phyloP scores from a whole-genome alignment of 164 flowering plant genomes.

The Vitis vinifera region DNA sequence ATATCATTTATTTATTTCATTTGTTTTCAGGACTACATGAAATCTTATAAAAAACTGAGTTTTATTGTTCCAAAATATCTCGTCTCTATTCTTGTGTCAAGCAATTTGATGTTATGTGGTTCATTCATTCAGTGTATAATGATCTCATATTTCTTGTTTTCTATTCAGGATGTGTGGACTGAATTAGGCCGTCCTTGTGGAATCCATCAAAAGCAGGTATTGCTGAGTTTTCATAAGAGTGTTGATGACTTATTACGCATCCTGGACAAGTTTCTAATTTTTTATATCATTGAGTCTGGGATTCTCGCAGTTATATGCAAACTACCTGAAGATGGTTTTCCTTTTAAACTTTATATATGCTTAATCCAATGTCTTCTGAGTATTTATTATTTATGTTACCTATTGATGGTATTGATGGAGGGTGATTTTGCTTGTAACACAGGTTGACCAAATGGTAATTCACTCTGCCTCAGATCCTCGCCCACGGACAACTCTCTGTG shows the following conservation, averaged over 20 bases:
- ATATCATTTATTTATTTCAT: no score
- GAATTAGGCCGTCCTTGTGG: slow-evolving; percentile 98
- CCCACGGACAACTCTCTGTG: slow-evolving; percentile 87
- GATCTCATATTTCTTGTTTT: not conserved
- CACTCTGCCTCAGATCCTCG: slow-evolving; percentile 96
- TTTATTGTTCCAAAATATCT: not conserved
- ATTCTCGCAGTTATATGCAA: not conserved
- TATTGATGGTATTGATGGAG: not conserved
- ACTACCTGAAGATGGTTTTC: not conserved
- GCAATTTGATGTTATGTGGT: not conserved
- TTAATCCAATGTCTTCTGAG: no score
- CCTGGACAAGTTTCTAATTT: not conserved
- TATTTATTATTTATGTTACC: no score
- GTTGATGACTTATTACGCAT: no score
- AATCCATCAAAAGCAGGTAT: slow-evolving; percentile 94
- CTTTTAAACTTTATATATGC: no score
- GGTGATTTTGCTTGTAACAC: slow-evolving; percentile 13
- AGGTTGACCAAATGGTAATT: slow-evolving; percentile 99
- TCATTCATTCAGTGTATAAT: not conserved
- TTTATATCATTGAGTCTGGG: not conserved
- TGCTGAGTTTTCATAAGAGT: not conserved
- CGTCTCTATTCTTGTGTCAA: not conserved
- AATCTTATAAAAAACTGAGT: not conserved
- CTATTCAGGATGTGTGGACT: slow-evolving; percentile 89
- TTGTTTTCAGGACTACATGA: no score